Base-by-base conservation (phyloP, 768 basidiomycete genomes). In the Tylopilus felleus region DNA sequence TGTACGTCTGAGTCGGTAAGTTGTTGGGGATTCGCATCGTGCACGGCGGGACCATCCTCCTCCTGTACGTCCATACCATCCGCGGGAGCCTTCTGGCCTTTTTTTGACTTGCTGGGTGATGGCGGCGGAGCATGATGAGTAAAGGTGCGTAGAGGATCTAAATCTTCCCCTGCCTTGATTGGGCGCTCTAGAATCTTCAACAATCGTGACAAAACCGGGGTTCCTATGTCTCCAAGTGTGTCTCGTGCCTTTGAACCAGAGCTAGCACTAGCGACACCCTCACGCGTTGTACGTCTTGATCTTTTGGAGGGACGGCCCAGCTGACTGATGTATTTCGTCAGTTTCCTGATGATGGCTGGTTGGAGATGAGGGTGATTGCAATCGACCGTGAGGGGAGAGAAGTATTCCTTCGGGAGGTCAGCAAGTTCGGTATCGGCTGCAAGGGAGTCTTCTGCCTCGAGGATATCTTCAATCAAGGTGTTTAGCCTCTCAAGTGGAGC, bases 111-210 rank as follows among this genome's bases (percentile, higher is more conserved):
- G 38, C 63, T 65, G 17, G 73, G 80, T 2, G 80, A 80, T 0
- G 69, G 68, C 16, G 54, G 51, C 4, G 60, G 48, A 58, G 60
- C 47, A 46, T 55, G 51, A 43, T 53, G 56, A 47, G 52, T 47
- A 51, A 73, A 58, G 54, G 70, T 61, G 8, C 71, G 74, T 59
- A 97, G 91, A 0, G 88, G 86, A 55, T 88, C 86, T 9, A 90
- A 55, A 56, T 86, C 84, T 66, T 93, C 89, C 0, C 85, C 88
- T 2, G 83, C 80, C 57, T 80, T 83, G 48, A 95, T 84, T 47
- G 83, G 88, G 35, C 93, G 78, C 61, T 92, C 90, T 2, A 98
- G 73, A 16, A 92, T 73, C 69, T 88, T 90, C 56, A 96, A 66
- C 27, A 93, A 60, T 43, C 91, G 76, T 1, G 79, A 78, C 29